Evolutionary conservation across 805 yeast genomes (phyloP), one percentile per base, ranked within the genome.

Genomic region (Groenewaldozyma salmanticensis): DNA sequence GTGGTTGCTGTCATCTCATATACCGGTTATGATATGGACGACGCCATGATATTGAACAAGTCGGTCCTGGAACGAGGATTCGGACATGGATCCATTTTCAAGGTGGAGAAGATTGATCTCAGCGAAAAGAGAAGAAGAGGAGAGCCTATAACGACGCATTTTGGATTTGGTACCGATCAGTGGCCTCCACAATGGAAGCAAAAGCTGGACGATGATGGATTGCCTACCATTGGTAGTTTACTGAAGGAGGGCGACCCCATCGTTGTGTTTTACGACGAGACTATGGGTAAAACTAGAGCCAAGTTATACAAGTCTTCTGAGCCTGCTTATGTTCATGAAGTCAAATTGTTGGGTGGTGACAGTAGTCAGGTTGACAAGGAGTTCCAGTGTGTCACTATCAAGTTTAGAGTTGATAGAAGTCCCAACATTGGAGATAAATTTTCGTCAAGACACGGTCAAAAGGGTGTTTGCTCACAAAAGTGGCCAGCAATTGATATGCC

Each of bases 1-100:
- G 96, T 92, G 45, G 98, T 92, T 49, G 98, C 98, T 0, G 98
- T 92, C 52, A 92, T 92, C 58, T 88, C 98, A 0, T 92, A 92
- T 62, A 92, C 98, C 1, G 98, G 98, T 53, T 92, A 92, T 60
- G 98, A 92, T 83, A 92, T 92, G 60, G 53, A 92, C 66, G 98
- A 92, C 78, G 98, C 98, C 4, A 71, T 92, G 58, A 96, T 92
- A 17, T 66, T 92, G 53, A 92, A 92, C 64, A 92, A 92, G 64
- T 83, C 95, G 38, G 96, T 97, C 0, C 94, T 88, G 55, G 98
- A 92, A 66, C 76, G 98, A 62, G 98, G 98, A 1, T 92, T 92
- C 51, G 97, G 94, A 16, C 90, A 92, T 55, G 98, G 98, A 66
- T 84, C 94, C 5, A 94, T 92, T 50, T 87, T 84, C 66, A 92